phyloP scores from a whole-genome alignment of 176 grass and related monocot species.

The Areca catechu region DNA sequence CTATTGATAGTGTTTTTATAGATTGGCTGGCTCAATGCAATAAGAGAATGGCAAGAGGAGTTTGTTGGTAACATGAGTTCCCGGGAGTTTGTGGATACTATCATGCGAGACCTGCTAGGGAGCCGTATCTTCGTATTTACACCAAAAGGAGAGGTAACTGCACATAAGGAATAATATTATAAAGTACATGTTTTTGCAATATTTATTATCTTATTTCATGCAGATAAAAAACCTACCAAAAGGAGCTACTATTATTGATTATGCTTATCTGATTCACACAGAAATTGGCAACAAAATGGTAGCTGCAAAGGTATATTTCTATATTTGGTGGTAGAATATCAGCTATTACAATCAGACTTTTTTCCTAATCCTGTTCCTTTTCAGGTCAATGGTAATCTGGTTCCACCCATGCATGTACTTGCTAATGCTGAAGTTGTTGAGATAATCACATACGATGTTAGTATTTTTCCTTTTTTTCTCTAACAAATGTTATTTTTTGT shows the following conservation, averaged over 20 bases:
- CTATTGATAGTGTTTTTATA: conserved; percentile 18
- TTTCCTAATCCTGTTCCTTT: conserved; percentile 21
- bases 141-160: conserved; percentile 71
- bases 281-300: conserved; percentile 99
- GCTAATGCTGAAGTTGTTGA: conserved; percentile 97
- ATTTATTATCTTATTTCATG: not conserved
- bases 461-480: conserved; percentile 26
- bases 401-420: conserved; percentile 76
- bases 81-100: conserved; percentile 89
- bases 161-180: conserved; percentile 8
- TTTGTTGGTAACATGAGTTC: conserved; percentile 99
- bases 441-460: conserved; percentile 85
- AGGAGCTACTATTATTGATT: conserved; percentile 94
- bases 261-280: conserved; percentile 97
- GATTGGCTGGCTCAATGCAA: conserved; percentile 99
- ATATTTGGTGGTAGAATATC: not conserved
- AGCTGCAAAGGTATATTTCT: conserved; percentile 59
- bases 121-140: conserved; percentile 96
- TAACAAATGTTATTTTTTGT: conserved; percentile 12
- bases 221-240: conserved; percentile 96
- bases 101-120: conserved; percentile 85
- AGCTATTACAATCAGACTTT: not conserved
- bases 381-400: conserved; percentile 95
- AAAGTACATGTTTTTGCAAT: not conserved
- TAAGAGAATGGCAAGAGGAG: conserved; percentile 98